phyloP scores from a whole-genome alignment of 148 eudicot species.

The Spergularia bocconei region DNA sequence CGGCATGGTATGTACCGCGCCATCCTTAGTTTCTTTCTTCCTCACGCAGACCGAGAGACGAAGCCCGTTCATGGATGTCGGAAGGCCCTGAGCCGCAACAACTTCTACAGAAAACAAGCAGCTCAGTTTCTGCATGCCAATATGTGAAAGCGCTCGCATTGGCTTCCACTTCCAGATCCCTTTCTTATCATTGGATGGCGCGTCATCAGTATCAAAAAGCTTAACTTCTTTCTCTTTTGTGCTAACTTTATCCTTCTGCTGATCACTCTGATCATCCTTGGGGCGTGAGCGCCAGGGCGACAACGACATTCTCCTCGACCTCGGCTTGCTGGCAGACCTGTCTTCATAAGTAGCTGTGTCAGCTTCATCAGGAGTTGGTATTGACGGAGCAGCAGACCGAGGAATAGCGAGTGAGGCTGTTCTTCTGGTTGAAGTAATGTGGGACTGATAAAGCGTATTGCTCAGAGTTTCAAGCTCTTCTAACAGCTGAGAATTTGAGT shows the following conservation, averaged over 20 bases:
- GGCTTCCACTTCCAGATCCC: constrained; percentile 98
- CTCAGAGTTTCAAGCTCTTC: constrained; percentile 83
- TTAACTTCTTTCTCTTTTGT: constrained; percentile 24
- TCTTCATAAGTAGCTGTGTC: constrained; percentile 24
- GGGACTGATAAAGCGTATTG: constrained; percentile 62
- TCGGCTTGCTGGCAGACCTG: constrained; percentile 45
- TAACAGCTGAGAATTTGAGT: constrained; percentile 61
- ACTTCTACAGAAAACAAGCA: constrained; percentile 92
- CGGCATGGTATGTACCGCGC: constrained; percentile 94
- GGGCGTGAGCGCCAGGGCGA: constrained; percentile 86
- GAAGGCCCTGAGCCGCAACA: constrained; percentile 74
- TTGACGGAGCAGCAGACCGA: constrained; percentile 49
- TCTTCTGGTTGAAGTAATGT: constrained; percentile 46
- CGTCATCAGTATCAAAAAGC: constrained; percentile 33
- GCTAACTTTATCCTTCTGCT: constrained; percentile 21
- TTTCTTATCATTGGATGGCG: constrained; percentile 45
- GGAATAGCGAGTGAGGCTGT: constrained; percentile 80
- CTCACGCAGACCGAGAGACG: constrained; percentile 78
- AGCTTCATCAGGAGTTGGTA: constrained; percentile 40
- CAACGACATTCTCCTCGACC: constrained; percentile 74
- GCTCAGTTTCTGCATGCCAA: constrained; percentile 83
- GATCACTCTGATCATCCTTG: constrained; percentile 35
- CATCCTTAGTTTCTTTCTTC: constrained; percentile 84
- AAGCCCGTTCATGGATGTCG: constrained; percentile 88
- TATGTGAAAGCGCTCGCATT: constrained; percentile 75